phyloP scores from a whole-genome alignment of 192 early-diverging fungal genomes.

The Pilaira anomala region DNA sequence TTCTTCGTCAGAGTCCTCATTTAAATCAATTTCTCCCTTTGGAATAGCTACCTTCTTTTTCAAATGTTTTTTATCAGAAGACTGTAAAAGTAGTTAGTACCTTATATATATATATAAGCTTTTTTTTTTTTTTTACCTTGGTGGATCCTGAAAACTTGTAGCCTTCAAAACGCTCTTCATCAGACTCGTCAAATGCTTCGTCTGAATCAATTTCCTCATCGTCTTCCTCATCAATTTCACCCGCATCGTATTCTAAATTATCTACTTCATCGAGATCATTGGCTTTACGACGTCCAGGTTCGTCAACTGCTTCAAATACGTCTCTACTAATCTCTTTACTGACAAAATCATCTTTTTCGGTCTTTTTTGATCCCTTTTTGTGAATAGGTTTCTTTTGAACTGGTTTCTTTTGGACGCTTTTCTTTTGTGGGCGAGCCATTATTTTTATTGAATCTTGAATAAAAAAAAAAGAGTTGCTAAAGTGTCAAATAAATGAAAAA shows the following conservation, averaged over 20 bases:
- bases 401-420: no score
- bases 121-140: constrained; percentile 20
- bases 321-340: constrained; percentile 4
- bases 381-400: no score
- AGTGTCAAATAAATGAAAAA: no score
- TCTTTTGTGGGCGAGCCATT: no score
- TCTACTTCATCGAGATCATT: constrained; percentile 58
- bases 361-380: no score
- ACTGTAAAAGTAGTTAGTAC: not conserved
- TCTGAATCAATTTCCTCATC: constrained; percentile 95
- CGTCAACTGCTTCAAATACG: constrained; percentile 47
- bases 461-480: no score
- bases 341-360: not conserved
- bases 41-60: constrained; percentile 22
- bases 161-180: constrained; percentile 79
- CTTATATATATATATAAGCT: not conserved
- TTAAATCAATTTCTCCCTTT: constrained; percentile 22
- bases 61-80: constrained; percentile 11
- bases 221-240: constrained; percentile 78
- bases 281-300: constrained; percentile 40
- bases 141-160: constrained; percentile 56
- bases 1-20: constrained; percentile 38
- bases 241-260: constrained; percentile 71
- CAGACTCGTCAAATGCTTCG: constrained; percentile 81
- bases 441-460: no score